A percentile compares a stretch with the other conserved stretches of the same genome.
Conservation (phyloP, 179 eudicot genomes). For the Silene noctiflora region DNA sequence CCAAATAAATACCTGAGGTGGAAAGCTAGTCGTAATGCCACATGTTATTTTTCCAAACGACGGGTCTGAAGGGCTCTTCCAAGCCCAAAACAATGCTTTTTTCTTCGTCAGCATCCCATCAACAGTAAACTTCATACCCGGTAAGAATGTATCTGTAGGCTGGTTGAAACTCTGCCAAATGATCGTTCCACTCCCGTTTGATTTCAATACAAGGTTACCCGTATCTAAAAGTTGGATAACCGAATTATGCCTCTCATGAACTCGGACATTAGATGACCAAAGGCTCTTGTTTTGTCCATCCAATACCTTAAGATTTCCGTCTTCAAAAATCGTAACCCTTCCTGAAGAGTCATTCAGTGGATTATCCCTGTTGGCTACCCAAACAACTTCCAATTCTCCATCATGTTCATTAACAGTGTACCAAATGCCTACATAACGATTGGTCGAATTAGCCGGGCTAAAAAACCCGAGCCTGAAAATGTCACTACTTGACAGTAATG, state of each 20-base stretch:
- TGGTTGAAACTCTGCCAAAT: conserved; percentile 32
- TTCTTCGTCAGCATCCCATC: background rate
- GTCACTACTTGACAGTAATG: conserved; percentile 18
- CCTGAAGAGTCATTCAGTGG: conserved; percentile 6
- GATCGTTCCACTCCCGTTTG: background rate
- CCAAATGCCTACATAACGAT: conserved; percentile 33
- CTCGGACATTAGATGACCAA: conserved; percentile 34
- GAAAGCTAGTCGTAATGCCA: background rate
- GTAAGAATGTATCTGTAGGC: conserved; percentile 23
- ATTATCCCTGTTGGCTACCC: conserved; percentile 25
- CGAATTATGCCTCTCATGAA: background rate
- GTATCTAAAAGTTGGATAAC: conserved; percentile 26
- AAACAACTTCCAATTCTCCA: conserved; percentile 15
- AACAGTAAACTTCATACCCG: conserved; percentile 8
- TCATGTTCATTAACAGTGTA: conserved; percentile 11
- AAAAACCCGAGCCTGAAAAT: conserved; percentile 27
- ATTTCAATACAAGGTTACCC: conserved; percentile 25
- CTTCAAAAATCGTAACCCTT: background rate
- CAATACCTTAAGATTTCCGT: conserved; percentile 27
- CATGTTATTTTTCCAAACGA: conserved; percentile 19
- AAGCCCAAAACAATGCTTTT: conserved; percentile 14
- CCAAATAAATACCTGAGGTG: conserved; percentile 21
- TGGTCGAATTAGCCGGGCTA: conserved; percentile 24
- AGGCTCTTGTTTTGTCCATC: conserved; percentile 16
- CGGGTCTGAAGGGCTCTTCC: conserved; percentile 41